phyloP scores from a whole-genome alignment of 352 stramenopile genomes.

The Phytophthora hibernalis region DNA sequence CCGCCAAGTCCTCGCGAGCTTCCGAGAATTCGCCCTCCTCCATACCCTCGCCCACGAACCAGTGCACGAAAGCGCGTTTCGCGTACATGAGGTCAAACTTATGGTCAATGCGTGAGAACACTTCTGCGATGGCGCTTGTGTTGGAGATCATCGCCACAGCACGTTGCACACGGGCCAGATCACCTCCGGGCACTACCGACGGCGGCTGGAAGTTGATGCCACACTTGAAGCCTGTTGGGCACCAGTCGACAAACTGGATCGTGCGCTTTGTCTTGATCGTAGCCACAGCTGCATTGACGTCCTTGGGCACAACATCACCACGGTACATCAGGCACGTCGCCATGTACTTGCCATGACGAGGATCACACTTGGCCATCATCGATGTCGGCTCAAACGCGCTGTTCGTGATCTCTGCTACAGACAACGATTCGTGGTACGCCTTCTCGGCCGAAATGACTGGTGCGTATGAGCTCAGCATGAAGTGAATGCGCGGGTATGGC shows the following conservation, averaged over 20 bases:
- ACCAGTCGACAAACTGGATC: conserved; percentile 99
- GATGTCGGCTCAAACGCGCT: conserved; percentile 96
- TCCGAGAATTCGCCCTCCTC: conserved; percentile 98
- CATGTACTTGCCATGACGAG: conserved; percentile 89
- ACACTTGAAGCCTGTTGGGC: conserved; percentile 98
- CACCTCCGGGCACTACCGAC: conserved; percentile 95
- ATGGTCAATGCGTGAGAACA: conserved; percentile 97
- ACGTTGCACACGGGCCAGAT: conserved; percentile 97
- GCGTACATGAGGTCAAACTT: conserved; percentile 94
- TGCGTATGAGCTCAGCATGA: conserved; percentile 98
- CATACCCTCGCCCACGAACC: conserved; percentile 99
- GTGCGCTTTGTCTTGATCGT: conserved; percentile 99
- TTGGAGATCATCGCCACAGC: conserved; percentile 99
- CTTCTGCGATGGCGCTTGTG: conserved; percentile 98
- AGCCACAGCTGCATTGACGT: conserved; percentile 96
- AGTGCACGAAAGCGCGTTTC: conserved; percentile 95
- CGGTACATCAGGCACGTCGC: conserved; percentile 96
- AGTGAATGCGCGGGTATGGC: conserved; percentile 98
- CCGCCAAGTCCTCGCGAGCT: background rate
- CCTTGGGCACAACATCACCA: conserved; percentile 94
- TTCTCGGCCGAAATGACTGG: conserved; percentile 94
- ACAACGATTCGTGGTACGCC: conserved; percentile 97
- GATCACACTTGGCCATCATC: conserved; percentile 99
- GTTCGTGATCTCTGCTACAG: conserved; percentile 98
- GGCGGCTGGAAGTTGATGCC: conserved; percentile 98